Evolutionary conservation across 75 land plant species (phyloP), one percentile per base, ranked within the genome.

Genomic region (Selaginella moellendorffii): DNA sequence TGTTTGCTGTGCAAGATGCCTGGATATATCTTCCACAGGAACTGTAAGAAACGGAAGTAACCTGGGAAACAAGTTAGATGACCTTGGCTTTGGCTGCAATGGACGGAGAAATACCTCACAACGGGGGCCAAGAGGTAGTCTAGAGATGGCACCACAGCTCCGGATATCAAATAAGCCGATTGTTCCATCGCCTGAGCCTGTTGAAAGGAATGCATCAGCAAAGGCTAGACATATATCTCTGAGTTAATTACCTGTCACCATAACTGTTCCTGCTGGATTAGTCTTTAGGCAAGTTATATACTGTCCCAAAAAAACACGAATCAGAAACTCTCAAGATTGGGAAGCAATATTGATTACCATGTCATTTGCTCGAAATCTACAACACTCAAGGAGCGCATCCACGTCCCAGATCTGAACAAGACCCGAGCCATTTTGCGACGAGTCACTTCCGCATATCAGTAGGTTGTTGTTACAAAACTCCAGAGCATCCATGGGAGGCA

Each of bases 21-120:
- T 78, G 80, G 27, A 78, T 69, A 63, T 75, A 78, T 30, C 71
- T 70, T 10, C 68, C 78, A 66, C 80, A 78, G 52, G 63, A 54
- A 63, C 80, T 78, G 61, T 75, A 78, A 1, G 78, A 78, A 23
- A 78, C 80, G n/a, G 80, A 75, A 0, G 80, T 78, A 22, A 78
- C 79, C 80, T 78, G 79, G 69, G 56, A 54, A 12, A 68, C 0
- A 72, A 36, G 59, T 8, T 26, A 26, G 8, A 20, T 26, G 10
- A 10, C 24, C 18, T 2, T 9, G 9, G 29, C 12, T 2, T 14
- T 12, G 2, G 67, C n/a, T 1, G n/a, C 17, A 20, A 5, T 52
- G 24, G 67, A 31, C 10, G 2, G 29, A 65, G 26, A 65, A 31
- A n/a, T 36, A 78, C 80, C 80, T 78, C 80, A 66, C 67, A 75